Evolutionary conservation across 2,329 filamentous ascomycete genomes (phyloP), one percentile per base, ranked within the genome.

Genomic region (Sclerotinia sclerotiorum): DNA sequence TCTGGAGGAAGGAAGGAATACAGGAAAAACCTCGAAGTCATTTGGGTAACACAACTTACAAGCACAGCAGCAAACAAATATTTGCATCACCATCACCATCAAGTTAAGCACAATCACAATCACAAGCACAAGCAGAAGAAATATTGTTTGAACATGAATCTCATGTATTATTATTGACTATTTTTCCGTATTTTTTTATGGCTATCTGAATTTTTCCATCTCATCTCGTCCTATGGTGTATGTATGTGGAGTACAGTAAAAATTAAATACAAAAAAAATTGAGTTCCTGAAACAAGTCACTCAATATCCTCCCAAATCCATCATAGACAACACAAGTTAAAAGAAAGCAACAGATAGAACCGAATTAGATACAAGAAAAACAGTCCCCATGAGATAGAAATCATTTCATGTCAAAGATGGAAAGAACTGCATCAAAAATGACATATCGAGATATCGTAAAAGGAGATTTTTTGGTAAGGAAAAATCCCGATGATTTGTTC

Each of bases 281-380:
- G 46, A 51, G 46, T 42, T 51, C 19, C 58, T 39, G 27, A 11
- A 19, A 19, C 13, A 55, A 56, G 42, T 35, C 52, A 39, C 48
- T 67, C 48, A 51, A 51, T 46, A 35, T 19, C 35, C 65, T 24
- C 55, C 65, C 56, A 54, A 54, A 44, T 52, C 60, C n/a, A 13
- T 39, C 29, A 52, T 63, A 63, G 60, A 63, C 46, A 44, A 54
- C 24, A 49, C 55, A 46, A 49, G 48, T 3, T 48, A 42, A 62
- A 62, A 51, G 10, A 62, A 62, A 51, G 10, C 56, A 49, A 46
- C 55, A 67, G 49, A 62, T 17, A 61, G 21, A 35, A 66, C 10
- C n/a, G 11, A 49, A 67, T 49, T 62, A 67, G 49, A 52, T 62
- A 67, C 65, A 63, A 68, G 56, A 52, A 67, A 52, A 17, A 42